These are phyloP conservation scores for Cryptosporidium tyzzeri DNA, from an alignment of 169 alveolate species.

Conservation along the genomic window DNA sequence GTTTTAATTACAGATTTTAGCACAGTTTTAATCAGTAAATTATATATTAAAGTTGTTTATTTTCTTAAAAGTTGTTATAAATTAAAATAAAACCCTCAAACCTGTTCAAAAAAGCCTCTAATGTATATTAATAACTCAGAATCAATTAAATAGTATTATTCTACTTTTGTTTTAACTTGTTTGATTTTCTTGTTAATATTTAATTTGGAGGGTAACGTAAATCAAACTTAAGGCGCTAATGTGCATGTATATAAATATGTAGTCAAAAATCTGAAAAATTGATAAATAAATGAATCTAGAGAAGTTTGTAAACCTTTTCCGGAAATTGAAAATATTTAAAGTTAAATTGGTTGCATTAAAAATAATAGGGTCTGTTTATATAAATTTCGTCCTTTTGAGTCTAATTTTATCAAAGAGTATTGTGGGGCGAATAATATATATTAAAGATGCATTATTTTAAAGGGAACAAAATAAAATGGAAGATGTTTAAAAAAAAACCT, in stretches of 20 bases:
- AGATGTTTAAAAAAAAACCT: not conserved
- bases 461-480: not conserved
- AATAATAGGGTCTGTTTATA: not conserved
- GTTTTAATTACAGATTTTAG: not conserved
- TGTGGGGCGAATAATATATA: not conserved
- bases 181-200: not conserved
- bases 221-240: not conserved
- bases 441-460: slow-evolving; percentile 2
- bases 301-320: not conserved
- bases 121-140: not conserved
- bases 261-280: slow-evolving; percentile 13
- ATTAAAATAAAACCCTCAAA: not conserved
- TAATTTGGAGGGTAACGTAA: slow-evolving; percentile 1
- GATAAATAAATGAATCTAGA: not conserved
- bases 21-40: too few species aligned
- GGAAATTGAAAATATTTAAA: not conserved
- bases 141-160: not conserved
- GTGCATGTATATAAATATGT: not conserved
- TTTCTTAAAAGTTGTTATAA: not conserved
- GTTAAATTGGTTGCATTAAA: not conserved
- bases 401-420: not conserved
- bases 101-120: not conserved
- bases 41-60: too few species aligned
- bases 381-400: not conserved
- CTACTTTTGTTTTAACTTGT: not conserved